These are phyloP conservation scores for Ocimum tenuiflorum DNA, from an alignment of 257 asterid species.

Conservation along the genomic window DNA sequence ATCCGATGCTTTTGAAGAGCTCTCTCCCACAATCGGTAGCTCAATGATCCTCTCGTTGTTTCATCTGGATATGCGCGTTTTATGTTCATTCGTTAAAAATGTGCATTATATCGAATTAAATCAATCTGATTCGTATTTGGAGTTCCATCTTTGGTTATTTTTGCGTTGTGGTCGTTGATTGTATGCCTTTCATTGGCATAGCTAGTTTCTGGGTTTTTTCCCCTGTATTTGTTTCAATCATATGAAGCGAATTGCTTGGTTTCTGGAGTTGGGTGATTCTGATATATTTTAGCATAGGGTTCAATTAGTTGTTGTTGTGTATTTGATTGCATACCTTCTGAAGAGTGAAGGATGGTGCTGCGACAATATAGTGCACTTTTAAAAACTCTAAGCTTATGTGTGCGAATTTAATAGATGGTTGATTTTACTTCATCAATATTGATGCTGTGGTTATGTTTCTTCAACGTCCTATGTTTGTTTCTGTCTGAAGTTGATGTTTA, in stretches of 20 bases:
- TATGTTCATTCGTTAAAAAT: neutral
- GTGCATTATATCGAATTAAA: neutral
- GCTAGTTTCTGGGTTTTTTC: neutral
- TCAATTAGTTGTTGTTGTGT: neutral
- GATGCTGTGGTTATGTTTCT: neutral
- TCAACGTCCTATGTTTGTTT: neutral
- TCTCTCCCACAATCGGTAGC: conserved; percentile 70
- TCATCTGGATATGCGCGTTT: neutral
- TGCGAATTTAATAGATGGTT: neutral
- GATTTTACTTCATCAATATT: neutral
- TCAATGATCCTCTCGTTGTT: conserved; percentile 1
- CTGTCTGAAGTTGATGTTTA: neutral
- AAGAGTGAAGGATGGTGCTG: neutral
- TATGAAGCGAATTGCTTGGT: neutral
- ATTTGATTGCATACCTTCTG: neutral
- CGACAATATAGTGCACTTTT: neutral
- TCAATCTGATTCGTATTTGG: neutral
- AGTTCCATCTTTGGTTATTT: neutral
- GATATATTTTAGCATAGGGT: neutral
- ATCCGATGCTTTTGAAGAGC: conserved; percentile 75
- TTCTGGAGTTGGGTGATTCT: neutral
- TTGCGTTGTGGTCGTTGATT: neutral
- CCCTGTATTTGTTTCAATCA: neutral
- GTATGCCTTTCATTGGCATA: neutral
- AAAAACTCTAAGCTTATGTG: neutral